phyloP scores from a whole-genome alignment of 345 rosid species.

The Stellera chamaejasme region DNA sequence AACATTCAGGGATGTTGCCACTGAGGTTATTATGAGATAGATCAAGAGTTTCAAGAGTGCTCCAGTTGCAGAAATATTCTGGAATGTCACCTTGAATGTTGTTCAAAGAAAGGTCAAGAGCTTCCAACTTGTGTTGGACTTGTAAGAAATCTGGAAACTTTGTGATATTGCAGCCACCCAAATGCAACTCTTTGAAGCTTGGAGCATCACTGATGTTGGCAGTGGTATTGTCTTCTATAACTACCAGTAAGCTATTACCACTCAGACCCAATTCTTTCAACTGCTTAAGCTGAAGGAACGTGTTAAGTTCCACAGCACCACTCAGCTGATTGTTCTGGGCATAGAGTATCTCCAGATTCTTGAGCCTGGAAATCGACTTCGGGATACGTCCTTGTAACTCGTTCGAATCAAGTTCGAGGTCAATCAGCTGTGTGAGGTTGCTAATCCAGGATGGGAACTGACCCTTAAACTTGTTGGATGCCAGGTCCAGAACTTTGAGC shows the following conservation, averaged over 20 bases:
- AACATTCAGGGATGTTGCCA: slow-evolving; percentile 15
- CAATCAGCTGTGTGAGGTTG: background rate
- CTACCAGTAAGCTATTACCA: background rate
- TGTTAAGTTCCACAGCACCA: background rate
- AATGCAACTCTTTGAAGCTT: background rate
- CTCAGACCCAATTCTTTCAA: background rate
- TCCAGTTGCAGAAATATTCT: slow-evolving; percentile 8
- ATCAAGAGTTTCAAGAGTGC: slow-evolving; percentile 1
- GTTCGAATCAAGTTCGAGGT: background rate
- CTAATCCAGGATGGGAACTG: background rate
- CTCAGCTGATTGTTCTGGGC: background rate
- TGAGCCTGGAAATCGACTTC: background rate
- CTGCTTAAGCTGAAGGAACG: background rate
- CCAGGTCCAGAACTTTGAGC: background rate
- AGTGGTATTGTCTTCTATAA: background rate
- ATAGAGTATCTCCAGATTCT: background rate
- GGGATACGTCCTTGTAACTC: slow-evolving; percentile 10
- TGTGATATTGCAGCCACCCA: background rate
- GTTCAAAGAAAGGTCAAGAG: background rate
- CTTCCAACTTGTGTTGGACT: background rate
- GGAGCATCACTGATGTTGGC: background rate
- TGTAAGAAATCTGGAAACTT: background rate
- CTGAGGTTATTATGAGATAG: slow-evolving; percentile 9
- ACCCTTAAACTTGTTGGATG: background rate
- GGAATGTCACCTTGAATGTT: slow-evolving; percentile 6